Evolutionary conservation across 169 alveolate species (phyloP), one percentile per base, ranked within the genome.

Genomic region (Eimeria tenella): DNA sequence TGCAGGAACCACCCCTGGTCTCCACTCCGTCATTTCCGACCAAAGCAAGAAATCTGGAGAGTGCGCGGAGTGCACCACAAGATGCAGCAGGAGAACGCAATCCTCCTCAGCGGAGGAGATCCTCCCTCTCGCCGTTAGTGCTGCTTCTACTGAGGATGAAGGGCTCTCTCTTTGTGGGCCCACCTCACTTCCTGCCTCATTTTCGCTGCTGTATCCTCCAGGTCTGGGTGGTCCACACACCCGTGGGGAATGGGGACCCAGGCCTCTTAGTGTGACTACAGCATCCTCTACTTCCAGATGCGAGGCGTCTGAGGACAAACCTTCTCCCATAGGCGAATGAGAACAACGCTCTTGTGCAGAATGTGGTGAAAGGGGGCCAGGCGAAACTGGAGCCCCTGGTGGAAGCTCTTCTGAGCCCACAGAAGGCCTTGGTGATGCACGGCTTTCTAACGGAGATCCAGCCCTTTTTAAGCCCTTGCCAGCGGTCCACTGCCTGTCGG

Each of bases 21-120:
- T 49, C 91, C 91, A 83, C 60, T 83, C 91, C 21, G 79, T 83
- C 63, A 83, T 58, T 62, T 83, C 91, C 5, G 91, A 58, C 91
- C 91, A 83, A 4, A 83, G 91, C n/a, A 83, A 58, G 77, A 83
- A 83, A 42, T 83, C 60, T 58, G 91, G 91, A 23, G 91, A 58
- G 50, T 83, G 70, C 31, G 91, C 73, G 60, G 91, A 83, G 50
- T 83, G 91, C 62, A 83, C 77, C 68, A 83, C 91, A 5, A 83
- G 77, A 62, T 31, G 91, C 77, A 83, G 91, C 15, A 83, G 79
- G 49, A 83, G 21, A 75, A 83, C 63, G 52, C 74, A 58, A 21
- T 58, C 74, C 49, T 49, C 91, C 63, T 58, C 91, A 62, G 58
- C 79, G 23, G 74, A 49, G 7, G 56, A n/a, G 50, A 25, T 13